These are phyloP conservation scores for Coemansia biformis DNA, from an alignment of 192 early-diverging fungal genomes.

Conservation along the genomic window DNA sequence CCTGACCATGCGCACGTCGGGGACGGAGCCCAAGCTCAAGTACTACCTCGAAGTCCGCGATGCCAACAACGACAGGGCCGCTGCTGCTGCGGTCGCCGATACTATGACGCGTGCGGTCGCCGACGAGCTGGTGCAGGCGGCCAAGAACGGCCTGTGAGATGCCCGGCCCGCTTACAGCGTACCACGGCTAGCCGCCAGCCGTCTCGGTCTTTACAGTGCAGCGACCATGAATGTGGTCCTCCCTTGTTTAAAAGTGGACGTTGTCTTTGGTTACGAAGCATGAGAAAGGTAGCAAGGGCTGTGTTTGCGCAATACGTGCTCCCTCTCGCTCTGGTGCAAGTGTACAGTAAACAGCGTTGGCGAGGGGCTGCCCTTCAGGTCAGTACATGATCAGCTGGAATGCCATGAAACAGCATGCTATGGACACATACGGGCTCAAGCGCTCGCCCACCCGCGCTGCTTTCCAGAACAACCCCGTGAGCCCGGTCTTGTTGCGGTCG, in stretches of 20 bases:
- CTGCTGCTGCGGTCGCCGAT: conserved; percentile 49
- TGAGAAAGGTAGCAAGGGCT: too few relatives aligned
- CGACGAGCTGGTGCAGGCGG: conserved; percentile 36
- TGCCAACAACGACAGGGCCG: conserved; percentile 35
- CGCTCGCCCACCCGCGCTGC: conserved; percentile 90
- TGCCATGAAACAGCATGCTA: conserved; percentile 86
- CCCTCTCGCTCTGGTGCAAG: too few relatives aligned
- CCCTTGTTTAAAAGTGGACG: too few relatives aligned
- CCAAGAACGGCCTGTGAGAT: conserved; percentile 25
- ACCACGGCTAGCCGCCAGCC: too few relatives aligned
- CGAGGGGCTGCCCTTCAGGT: too few relatives aligned
- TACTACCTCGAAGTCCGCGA: conserved; percentile 68
- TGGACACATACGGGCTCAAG: conserved; percentile 88
- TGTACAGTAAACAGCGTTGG: too few relatives aligned
- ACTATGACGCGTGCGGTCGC: conserved; percentile 52
- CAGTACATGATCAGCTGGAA: conserved; percentile 57
- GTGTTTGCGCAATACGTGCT: too few relatives aligned
- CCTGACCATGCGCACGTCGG: conserved; percentile 65
- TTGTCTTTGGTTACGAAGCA: not conserved
- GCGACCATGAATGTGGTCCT: too few relatives aligned
- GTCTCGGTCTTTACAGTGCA: too few relatives aligned
- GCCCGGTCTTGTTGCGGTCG: conserved; percentile 83
- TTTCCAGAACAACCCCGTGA: conserved; percentile 93
- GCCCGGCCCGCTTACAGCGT: too few relatives aligned
- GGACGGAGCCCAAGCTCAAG: conserved; percentile 91